Conservation (phyloP, 2,329 filamentous ascomycete genomes). For the Ascomycota sp. region DNA sequence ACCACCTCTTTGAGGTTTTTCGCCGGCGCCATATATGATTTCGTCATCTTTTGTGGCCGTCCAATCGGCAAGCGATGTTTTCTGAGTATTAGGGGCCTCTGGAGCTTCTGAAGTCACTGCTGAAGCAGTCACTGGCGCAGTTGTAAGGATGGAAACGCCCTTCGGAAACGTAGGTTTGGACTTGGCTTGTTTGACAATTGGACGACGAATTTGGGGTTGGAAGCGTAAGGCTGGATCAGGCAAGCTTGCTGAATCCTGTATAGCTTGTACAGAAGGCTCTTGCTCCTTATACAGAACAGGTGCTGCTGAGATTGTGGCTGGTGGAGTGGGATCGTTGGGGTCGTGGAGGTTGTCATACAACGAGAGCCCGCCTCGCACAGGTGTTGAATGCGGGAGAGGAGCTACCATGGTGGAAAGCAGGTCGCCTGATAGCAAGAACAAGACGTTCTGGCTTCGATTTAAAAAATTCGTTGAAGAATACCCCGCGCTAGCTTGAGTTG, state of each 20-base stretch:
- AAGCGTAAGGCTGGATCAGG: constrained; percentile 52
- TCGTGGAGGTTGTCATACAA: constrained; percentile 75
- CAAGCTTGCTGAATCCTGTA: constrained; percentile 36
- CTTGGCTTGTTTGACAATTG: constrained; percentile 37
- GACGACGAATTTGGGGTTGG: constrained; percentile 58
- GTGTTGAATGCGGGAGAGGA: constrained; percentile 17
- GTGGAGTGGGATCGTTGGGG: constrained; percentile 22
- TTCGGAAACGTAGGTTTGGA: constrained; percentile 40
- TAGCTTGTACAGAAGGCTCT: constrained; percentile 20
- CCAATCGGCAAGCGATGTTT: constrained; percentile 66
- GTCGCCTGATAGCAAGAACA: too few relatives aligned
- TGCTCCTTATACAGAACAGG: constrained; percentile 50
- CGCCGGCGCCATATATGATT: constrained; percentile 41
- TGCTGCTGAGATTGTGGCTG: constrained; percentile 54
- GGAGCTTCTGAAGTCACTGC: constrained; percentile 9
- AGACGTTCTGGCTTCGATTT: too few relatives aligned
- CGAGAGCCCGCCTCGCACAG: constrained; percentile 35
- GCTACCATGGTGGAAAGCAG: too few relatives aligned
- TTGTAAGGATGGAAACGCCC: constrained; percentile 9
- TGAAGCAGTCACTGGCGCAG: constrained; percentile 7
- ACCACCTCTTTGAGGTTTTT: constrained; percentile 56
- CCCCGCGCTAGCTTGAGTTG: too few relatives aligned
- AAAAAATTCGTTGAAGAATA: too few relatives aligned
- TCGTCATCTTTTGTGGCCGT: constrained; percentile 60
- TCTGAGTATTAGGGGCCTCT: constrained; percentile 27